These are phyloP conservation scores for Prunus davidiana DNA, from an alignment of 306 rosid species.

Conservation along the genomic window DNA sequence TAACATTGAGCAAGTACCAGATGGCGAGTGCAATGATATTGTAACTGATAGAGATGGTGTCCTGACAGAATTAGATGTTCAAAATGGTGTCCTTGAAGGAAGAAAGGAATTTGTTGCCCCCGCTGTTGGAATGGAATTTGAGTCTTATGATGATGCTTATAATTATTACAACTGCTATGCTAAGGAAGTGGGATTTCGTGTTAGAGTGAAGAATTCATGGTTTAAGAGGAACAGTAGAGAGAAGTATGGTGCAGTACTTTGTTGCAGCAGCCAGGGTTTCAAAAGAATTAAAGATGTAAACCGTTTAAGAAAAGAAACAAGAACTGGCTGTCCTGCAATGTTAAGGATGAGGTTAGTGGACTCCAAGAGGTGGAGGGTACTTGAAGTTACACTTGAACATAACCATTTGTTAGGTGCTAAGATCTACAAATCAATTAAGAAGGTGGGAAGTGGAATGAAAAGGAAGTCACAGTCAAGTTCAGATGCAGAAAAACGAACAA, in stretches of 20 bases:
- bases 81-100: constrained; percentile 48
- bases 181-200: constrained; percentile 85
- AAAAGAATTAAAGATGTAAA: constrained; percentile 82
- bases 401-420: constrained; percentile 79
- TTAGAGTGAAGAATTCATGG: constrained; percentile 96
- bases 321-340: constrained; percentile 99
- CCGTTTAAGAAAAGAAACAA: constrained; percentile 84
- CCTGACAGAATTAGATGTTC: constrained; percentile 47
- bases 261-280: constrained; percentile 99
- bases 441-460: constrained; percentile 57
- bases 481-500: constrained; percentile 61
- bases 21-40: constrained; percentile 51
- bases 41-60: constrained; percentile 46
- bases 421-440: constrained; percentile 55
- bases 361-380: constrained; percentile 88
- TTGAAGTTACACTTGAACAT: constrained; percentile 80
- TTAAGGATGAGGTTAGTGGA: constrained; percentile 85
- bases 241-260: constrained; percentile 94
- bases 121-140: constrained; percentile 94
- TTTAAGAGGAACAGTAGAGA: constrained; percentile 91
- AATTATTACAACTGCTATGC: constrained; percentile 90
- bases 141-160: constrained; percentile 92
- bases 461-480: constrained; percentile 51
- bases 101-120: constrained; percentile 73
- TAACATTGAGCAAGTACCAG: constrained; percentile 45